Conservation (phyloP, 106 monocot species). For the Acanthochlamys bracteata region DNA sequence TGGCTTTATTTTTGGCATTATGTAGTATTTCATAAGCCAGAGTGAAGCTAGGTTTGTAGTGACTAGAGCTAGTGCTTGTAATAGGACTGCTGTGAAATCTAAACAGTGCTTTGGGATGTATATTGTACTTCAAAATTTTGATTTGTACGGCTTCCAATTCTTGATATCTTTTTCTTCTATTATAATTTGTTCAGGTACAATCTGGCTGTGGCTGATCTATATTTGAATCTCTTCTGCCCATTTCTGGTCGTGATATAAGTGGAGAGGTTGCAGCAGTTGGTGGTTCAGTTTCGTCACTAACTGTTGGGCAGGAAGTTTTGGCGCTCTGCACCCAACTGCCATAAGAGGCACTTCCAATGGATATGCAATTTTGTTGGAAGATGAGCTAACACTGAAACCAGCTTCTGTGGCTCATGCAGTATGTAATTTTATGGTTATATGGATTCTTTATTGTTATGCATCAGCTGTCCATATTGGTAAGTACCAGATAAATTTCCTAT, state of each 20-base stretch:
- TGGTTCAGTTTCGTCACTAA: slow-evolving; percentile 56
- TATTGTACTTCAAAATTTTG: too few species aligned
- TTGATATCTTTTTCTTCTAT: background rate
- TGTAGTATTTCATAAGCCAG: too few species aligned
- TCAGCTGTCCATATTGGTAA: too few species aligned
- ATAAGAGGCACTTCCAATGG: slow-evolving; percentile 72
- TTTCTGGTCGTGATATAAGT: slow-evolving; percentile 89
- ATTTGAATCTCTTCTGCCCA: slow-evolving; percentile 70
- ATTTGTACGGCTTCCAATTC: too few species aligned
- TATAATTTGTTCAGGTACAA: slow-evolving; percentile 44
- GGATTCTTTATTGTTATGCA: background rate
- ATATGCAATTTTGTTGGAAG: slow-evolving; percentile 69
- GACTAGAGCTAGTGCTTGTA: too few species aligned
- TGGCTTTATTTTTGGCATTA: too few species aligned
- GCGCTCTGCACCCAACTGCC: slow-evolving; percentile 91
- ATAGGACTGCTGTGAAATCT: too few species aligned
- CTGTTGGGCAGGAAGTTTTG: slow-evolving; percentile 82
- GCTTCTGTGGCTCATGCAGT: slow-evolving; percentile 77
- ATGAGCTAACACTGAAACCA: slow-evolving; percentile 81
- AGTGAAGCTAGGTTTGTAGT: too few species aligned
- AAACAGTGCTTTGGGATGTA: too few species aligned
- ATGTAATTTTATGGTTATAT: slow-evolving; percentile 2
- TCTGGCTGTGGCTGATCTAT: slow-evolving; percentile 91
- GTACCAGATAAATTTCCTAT: too few species aligned
- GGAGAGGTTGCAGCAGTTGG: slow-evolving; percentile 92